These are phyloP conservation scores for Boletus patriciae DNA, from an alignment of 768 basidiomycete species.

Conservation along the genomic window DNA sequence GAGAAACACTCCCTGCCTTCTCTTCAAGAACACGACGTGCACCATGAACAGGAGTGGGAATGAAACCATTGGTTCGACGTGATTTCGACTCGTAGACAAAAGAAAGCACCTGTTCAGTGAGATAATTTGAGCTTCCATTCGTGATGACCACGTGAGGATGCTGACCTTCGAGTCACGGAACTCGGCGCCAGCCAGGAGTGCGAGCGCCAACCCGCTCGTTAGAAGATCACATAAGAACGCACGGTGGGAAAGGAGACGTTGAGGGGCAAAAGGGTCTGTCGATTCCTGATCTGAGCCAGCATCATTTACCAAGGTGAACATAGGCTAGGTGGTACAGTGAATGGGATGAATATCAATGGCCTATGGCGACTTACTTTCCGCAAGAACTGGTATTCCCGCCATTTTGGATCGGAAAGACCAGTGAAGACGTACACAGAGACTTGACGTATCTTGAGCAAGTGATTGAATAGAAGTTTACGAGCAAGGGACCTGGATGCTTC, in stretches of 20 bases:
- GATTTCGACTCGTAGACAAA: constrained; percentile 53
- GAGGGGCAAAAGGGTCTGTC: constrained; percentile 14
- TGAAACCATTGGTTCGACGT: constrained; percentile 10
- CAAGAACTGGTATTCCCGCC: constrained; percentile 45
- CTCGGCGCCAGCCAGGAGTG: constrained; percentile 52
- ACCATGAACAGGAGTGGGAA: constrained; percentile 9
- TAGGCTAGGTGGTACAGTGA: constrained; percentile 48
- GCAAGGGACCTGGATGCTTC: constrained; percentile 53
- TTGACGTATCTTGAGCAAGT: constrained; percentile 41
- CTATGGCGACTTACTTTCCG: constrained; percentile 38
- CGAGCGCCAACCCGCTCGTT: constrained; percentile 48
- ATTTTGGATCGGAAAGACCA: constrained; percentile 45
- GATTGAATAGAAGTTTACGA: constrained; percentile 49
- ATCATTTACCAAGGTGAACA: constrained; percentile 64
- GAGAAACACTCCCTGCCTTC: neutral
- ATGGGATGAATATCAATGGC: neutral
- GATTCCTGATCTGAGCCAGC: constrained; percentile 37
- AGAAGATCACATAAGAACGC: constrained; percentile 51
- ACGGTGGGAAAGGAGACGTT: constrained; percentile 47
- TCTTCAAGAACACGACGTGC: constrained; percentile 10
- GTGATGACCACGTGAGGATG: neutral
- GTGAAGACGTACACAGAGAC: constrained; percentile 49
- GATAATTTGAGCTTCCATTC: neutral
- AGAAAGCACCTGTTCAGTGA: constrained; percentile 48
- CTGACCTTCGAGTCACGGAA: constrained; percentile 65